These are phyloP conservation scores for Plectosphaerella sp. DNA, from an alignment of 2,329 filamentous ascomycete genomes.

Conservation along the genomic window DNA sequence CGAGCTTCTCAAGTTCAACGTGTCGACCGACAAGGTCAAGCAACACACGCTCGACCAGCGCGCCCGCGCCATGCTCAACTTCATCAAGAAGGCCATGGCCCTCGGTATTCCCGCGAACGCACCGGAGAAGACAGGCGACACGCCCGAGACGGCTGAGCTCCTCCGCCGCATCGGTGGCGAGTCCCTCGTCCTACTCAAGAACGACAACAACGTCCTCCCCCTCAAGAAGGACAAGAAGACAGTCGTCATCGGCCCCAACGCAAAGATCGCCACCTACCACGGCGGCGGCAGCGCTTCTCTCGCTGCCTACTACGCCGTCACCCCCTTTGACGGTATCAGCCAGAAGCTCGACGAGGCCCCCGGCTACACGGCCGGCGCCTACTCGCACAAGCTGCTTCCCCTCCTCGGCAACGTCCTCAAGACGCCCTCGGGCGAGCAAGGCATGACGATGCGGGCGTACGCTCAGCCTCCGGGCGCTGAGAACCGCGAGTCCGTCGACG, in stretches of 20 bases:
- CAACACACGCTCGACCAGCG: slow-evolving; percentile 51
- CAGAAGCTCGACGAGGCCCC: slow-evolving; percentile 40
- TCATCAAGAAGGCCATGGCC: slow-evolving; percentile 53
- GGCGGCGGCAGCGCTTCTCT: slow-evolving; percentile 63
- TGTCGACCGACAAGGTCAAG: slow-evolving; percentile 51
- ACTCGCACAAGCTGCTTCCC: slow-evolving; percentile 61
- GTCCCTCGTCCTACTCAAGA: slow-evolving; percentile 70
- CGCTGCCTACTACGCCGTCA: slow-evolving; percentile 62
- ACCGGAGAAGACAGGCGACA: slow-evolving; percentile 50
- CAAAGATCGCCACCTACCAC: slow-evolving; percentile 51
- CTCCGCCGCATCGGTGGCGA: slow-evolving; percentile 8
- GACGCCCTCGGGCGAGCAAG: slow-evolving; percentile 46
- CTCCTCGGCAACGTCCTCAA: slow-evolving; percentile 49
- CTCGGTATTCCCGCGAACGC: slow-evolving; percentile 49
- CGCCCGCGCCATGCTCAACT: slow-evolving; percentile 50
- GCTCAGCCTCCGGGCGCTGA: slow-evolving; percentile 48
- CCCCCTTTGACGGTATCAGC: slow-evolving; percentile 67
- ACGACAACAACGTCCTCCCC: slow-evolving; percentile 60
- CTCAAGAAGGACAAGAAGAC: slow-evolving; percentile 56
- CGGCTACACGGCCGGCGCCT: slow-evolving; percentile 54
- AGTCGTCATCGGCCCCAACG: slow-evolving; percentile 53
- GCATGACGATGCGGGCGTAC: slow-evolving; percentile 60
- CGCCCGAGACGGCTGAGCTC: slow-evolving; percentile 55
- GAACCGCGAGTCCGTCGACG: slow-evolving; percentile 45
- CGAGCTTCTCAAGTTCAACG: slow-evolving; percentile 44